Percentiles rank a stretch among this genome's conserved stretches.
Evolutionary conservation across 2,329 filamentous ascomycete genomes (phyloP).

Genomic region (Diplodia sapinea): DNA sequence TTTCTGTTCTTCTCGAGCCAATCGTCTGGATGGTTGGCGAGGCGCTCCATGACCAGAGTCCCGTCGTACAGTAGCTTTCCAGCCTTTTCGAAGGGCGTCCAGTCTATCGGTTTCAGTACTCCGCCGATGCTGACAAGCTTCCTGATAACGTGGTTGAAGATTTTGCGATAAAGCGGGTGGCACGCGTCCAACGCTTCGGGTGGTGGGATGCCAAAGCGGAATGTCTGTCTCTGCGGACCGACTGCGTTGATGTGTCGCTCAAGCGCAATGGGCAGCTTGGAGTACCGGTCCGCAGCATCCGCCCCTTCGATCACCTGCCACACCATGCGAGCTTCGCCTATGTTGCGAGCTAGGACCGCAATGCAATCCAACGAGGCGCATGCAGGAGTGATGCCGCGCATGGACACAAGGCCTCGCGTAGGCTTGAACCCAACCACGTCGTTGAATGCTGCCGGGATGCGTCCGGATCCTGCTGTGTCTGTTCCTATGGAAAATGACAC

Average conservation of each 20-base stretch:
- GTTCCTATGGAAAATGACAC: constrained; percentile 63
- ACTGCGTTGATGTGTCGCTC: constrained; percentile 45
- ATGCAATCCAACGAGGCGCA: constrained; percentile 65
- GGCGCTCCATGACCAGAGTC: constrained; percentile 62
- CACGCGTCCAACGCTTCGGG: constrained; percentile 52
- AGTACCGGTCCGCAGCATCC: constrained; percentile 59
- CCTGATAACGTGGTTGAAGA: constrained; percentile 42
- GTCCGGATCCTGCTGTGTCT: constrained; percentile 61
- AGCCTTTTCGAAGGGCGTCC: constrained; percentile 56
- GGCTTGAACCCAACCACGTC: constrained; percentile 37
- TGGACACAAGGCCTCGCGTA: constrained; percentile 60
- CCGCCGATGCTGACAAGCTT: constrained; percentile 41
- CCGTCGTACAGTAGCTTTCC: constrained; percentile 63
- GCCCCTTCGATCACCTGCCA: constrained; percentile 56
- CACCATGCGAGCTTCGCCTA: constrained; percentile 57
- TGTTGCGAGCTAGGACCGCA: constrained; percentile 58
- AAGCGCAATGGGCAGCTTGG: constrained; percentile 50
- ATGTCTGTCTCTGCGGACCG: constrained; percentile 47
- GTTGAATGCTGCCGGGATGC: constrained; percentile 51
- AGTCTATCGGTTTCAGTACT: constrained; percentile 41
- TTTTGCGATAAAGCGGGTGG: constrained; percentile 47
- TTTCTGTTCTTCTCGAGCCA: constrained; percentile 43
- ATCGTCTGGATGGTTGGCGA: constrained; percentile 48
- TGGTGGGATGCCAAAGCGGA: constrained; percentile 58
- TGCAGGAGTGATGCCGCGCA: constrained; percentile 61